Evolutionary conservation across 805 yeast species (phyloP), one percentile per base, ranked within the genome.

Genomic region (Phaffomyces thermotolerans): DNA sequence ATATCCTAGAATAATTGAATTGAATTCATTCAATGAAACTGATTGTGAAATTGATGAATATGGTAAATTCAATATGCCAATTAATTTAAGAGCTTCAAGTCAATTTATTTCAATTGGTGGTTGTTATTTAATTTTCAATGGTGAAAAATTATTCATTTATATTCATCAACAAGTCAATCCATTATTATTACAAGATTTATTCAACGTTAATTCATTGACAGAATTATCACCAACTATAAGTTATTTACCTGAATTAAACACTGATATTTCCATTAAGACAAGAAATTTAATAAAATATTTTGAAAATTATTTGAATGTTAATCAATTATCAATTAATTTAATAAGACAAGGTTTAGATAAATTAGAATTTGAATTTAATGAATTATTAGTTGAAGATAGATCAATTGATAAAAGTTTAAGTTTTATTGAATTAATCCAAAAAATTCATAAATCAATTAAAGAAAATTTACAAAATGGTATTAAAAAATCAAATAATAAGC

Each of bases 1-100:
- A 33, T 93, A 90, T 56, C 98, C 99, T 2, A 79, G 84, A 10
- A 67, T 91, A 44, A 70, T 84, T 29, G 85, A 84, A 34, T 61
- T 91, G 23, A 95, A 89, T 59, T 71, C 75, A 4, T 62, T 86
- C 45, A 64, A 64, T 3, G 82, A 75, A 9, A 66, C 65, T 1
- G 95, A 86, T 48, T 78, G 79, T 36, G 66, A 67, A 6, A 64
- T 57, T 42, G 75, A 74, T 50, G 37, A 67, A 17, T 53, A 61
- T 51, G 73, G 58, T 42, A 53, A 62, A 47, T 75, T 77, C 59
- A 62, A 53, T n/a, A 54, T 72, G 50, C 95, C 83, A 3, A 64
- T 49, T 50, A 73, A 65, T 52, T 63, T 67, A 29, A 74, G 72
- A 31, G 76, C 76, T 49, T 52, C 75, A 20, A 56, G 68, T 14